These are phyloP conservation scores for Marasmius sp. DNA, from an alignment of 1,284 basidiomycete genomes.

Conservation along the genomic window DNA sequence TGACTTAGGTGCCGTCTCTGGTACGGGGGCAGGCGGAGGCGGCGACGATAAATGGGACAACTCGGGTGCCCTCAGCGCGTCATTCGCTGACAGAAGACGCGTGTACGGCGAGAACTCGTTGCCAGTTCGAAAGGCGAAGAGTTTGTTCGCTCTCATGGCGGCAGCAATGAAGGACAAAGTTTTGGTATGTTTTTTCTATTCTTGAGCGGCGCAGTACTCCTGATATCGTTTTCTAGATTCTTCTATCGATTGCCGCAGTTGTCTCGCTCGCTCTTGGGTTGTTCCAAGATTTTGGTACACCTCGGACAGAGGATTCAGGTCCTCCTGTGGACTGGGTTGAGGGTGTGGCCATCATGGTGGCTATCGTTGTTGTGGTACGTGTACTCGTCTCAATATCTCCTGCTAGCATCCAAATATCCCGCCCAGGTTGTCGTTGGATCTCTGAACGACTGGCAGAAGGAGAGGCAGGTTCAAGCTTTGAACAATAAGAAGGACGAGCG, in stretches of 20 bases:
- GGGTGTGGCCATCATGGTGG: conserved; percentile 95
- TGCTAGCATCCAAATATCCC: conserved; percentile 8
- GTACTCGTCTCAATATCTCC: neutral
- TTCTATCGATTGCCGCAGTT: conserved; percentile 89
- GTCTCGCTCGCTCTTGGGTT: conserved; percentile 93
- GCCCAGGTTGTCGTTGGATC: conserved; percentile 80
- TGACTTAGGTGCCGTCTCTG: conserved; percentile 1
- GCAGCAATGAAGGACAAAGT: conserved; percentile 95
- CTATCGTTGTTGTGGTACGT: conserved; percentile 80
- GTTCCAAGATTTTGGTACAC: conserved; percentile 88
- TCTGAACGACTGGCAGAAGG: conserved; percentile 96
- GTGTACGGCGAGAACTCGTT: conserved; percentile 87
- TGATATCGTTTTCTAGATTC: conserved; percentile 50
- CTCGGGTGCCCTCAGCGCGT: conserved; percentile 50
- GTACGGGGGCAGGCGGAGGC: conserved; percentile 1
- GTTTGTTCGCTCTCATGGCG: conserved; percentile 88
- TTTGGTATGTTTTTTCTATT: conserved; percentile 53
- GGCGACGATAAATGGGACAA: conserved; percentile 17
- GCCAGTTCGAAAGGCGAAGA: conserved; percentile 78
- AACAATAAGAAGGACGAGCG: conserved; percentile 98
- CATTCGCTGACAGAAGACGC: conserved; percentile 63
- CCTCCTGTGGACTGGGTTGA: conserved; percentile 95
- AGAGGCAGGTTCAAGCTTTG: conserved; percentile 89
- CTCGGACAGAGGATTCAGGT: conserved; percentile 48
- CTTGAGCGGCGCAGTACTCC: conserved; percentile 2